These are phyloP conservation scores for Agastache rugosa DNA, from an alignment of 257 asterid species.

Conservation along the genomic window DNA sequence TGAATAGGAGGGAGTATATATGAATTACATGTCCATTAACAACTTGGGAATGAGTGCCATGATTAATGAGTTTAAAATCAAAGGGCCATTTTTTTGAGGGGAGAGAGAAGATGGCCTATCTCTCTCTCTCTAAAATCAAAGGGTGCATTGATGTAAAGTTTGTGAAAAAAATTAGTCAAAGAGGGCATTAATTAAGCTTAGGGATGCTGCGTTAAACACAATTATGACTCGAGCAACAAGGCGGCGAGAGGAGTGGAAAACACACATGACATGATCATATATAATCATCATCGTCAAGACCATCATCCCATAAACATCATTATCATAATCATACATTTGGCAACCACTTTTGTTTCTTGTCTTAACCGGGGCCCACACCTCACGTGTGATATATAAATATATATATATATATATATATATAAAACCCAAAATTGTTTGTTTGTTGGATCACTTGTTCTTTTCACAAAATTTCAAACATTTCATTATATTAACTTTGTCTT, in stretches of 20 bases:
- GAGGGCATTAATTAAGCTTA: conserved; percentile 11
- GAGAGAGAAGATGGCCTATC: too few relatives aligned
- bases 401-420: too few relatives aligned
- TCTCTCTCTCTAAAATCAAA: too few relatives aligned
- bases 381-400: too few relatives aligned
- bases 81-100: not conserved
- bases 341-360: conserved; percentile 35
- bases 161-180: conserved; percentile 27
- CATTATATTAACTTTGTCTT: conserved; percentile 14
- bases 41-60: conserved; percentile 13
- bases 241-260: conserved; percentile 42
- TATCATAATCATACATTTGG: conserved; percentile 1
- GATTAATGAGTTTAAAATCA: conserved; percentile 9
- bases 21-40: not conserved
- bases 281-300: too few relatives aligned
- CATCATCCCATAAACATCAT: not conserved
- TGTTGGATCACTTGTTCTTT: conserved; percentile 25
- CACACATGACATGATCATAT: not conserved
- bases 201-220: conserved; percentile 18
- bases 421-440: conserved; percentile 11
- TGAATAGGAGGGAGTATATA: too few relatives aligned
- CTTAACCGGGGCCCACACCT: conserved; percentile 40
- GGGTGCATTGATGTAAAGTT: not conserved
- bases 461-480: conserved; percentile 25
- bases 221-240: conserved; percentile 33